These are phyloP conservation scores for Corchorus capsularis DNA, from an alignment of 345 rosid species.

Conservation along the genomic window DNA sequence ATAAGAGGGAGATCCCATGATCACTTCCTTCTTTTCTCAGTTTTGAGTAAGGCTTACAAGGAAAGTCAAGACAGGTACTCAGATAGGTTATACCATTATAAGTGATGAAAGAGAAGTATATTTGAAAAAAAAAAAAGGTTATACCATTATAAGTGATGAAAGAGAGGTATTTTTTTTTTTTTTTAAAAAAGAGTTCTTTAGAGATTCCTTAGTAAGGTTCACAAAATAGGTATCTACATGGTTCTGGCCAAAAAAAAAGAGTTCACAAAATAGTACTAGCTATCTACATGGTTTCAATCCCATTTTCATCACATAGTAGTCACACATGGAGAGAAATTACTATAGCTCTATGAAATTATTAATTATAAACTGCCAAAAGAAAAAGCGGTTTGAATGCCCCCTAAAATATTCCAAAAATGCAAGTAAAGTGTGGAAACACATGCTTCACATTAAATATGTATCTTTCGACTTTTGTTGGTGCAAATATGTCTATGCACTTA, in stretches of 20 bases:
- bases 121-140: no score
- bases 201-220: not conserved
- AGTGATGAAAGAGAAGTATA: no score
- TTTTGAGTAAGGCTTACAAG: not conserved
- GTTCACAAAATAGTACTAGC: not conserved
- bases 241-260: no score
- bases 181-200: no score
- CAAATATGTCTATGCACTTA: conserved; percentile 26
- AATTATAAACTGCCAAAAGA: not conserved
- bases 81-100: not conserved
- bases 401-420: not conserved
- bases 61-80: not conserved
- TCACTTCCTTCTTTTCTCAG: not conserved
- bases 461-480: not conserved
- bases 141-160: no score
- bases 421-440: not conserved
- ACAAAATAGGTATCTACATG: not conserved
- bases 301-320: not conserved
- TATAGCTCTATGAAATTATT: not conserved
- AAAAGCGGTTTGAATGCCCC: not conserved
- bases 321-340: not conserved
- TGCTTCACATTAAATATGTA: not conserved
- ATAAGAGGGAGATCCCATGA: not conserved
- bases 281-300: not conserved
- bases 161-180: no score